Base-by-base conservation (phyloP, 192 early-diverging fungal genomes). In the Haplosporangium gracile region DNA sequence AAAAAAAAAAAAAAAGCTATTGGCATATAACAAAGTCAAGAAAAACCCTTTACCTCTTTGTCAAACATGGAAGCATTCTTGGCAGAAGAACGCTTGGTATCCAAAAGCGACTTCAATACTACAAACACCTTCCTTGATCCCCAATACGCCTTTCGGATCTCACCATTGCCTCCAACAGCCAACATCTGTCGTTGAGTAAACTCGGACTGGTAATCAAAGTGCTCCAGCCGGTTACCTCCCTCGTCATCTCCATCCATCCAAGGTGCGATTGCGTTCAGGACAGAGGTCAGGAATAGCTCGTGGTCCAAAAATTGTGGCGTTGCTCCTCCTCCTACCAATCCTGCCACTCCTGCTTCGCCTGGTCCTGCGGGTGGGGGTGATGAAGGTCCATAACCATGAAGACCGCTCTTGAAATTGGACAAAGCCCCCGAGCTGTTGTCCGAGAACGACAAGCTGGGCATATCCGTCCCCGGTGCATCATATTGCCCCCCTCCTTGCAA, bases 81-180 rank as follows among this genome's bases (percentile, higher is more conserved):
- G 80, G 74, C 49, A 0, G 80, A 13, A 15, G 68, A 45, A 8
- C 11, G 43, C 68, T 81, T 81, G 68, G 40, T 71, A 22, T 70
- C 68, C n/a, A 81, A 55, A 22, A 81, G 40, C 43, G 49, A 76
- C 40, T 81, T 81, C 20, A 81, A 24, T 5, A 81, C 40, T 8
- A 81, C 80, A 40, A 69, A 22, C 26, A 45, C 75, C 10, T 81
- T 36, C 24, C 36, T 39, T 4, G 24, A n/a, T 13, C 69, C 15
- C 75, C 81, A 82, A 32, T 72, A 77, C 32, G 81, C 81, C 1
- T 53, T 49, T 2, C 70, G 51, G 40, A 82, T 76, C 57, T 77
- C 75, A 13, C 81, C 81, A n/a, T 82, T 82, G 9, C 81, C 81
- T 32, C 81, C 81, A 22, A 72, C 76, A 51, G 74, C 43, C 10